These are phyloP conservation scores for Komagataella pseudopastoris DNA, from an alignment of 805 yeast species.

Conservation along the genomic window DNA sequence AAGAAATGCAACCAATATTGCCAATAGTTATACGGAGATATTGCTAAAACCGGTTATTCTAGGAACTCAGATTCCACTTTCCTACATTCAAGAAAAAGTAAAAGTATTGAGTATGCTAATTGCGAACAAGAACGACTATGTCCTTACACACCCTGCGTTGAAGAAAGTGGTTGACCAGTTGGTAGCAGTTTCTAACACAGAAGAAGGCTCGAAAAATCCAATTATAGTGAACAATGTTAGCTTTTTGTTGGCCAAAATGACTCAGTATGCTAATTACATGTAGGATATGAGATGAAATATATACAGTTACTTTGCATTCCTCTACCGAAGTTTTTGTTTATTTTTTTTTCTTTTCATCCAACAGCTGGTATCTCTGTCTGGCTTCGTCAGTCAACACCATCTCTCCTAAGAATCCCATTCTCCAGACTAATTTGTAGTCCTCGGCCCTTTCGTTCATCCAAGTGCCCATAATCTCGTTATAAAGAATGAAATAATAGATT, in stretches of 20 bases:
- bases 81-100: not conserved
- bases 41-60: not conserved
- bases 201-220: constrained; percentile 1
- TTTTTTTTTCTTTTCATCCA: constrained; percentile 7
- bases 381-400: not conserved
- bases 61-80: not conserved
- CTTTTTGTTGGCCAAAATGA: constrained; percentile 1
- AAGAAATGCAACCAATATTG: not conserved
- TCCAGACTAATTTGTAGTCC: constrained; percentile 45
- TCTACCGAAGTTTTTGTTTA: not conserved
- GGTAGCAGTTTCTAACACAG: constrained; percentile 9
- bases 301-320: not conserved
- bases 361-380: constrained; percentile 9
- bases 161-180: constrained; percentile 4
- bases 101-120: not conserved
- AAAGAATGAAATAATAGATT: constrained; percentile 73
- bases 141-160: not conserved
- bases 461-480: constrained; percentile 61
- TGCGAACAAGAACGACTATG: not conserved
- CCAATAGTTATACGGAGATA: not conserved
- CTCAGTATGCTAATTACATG: not conserved
- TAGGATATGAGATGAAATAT: not conserved
- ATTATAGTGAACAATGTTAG: no score
- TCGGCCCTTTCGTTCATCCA: constrained; percentile 46
- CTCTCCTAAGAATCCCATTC: not conserved